Percentiles rank a stretch among this genome's conserved stretches.
Evolutionary conservation across 441 rosid genomes (phyloP).

Genomic region (Brassica balearica): DNA sequence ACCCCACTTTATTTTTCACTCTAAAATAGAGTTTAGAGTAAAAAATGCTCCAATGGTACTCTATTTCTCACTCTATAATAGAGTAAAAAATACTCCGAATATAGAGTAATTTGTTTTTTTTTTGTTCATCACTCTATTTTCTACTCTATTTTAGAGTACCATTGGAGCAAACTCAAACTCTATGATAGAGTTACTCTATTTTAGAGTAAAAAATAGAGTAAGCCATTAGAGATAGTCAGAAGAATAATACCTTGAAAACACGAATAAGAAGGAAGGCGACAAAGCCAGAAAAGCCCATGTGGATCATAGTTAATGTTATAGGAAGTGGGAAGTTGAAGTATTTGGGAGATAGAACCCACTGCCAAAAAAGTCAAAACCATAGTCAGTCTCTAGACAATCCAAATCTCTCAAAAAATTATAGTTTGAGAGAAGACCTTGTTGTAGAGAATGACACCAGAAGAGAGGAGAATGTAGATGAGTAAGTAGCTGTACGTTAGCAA

Average conservation of each 20-base stretch:
- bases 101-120: too few species aligned
- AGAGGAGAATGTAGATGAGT: background rate
- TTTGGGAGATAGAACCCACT: constrained; percentile 96
- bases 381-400: background rate
- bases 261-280: constrained; percentile 86
- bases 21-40: too few species aligned
- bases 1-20: too few species aligned
- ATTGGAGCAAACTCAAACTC: too few species aligned
- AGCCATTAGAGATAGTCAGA: too few species aligned
- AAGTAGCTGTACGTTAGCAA: background rate
- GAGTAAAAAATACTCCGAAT: too few species aligned
- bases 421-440: constrained; percentile 4
- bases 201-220: too few species aligned
- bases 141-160: too few species aligned
- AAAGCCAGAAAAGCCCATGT: constrained; percentile 90
- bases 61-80: too few species aligned
- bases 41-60: too few species aligned
- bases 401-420: background rate
- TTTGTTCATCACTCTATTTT: too few species aligned
- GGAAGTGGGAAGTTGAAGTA: constrained; percentile 92
- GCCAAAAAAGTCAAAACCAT: constrained; percentile 38
- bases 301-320: constrained; percentile 94
- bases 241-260: constrained; percentile 68
- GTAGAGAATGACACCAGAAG: background rate
- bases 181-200: too few species aligned